Evolutionary conservation across 306 rosid species (phyloP), one percentile per base, ranked within the genome.

Genomic region (Mucuna pruriens): DNA sequence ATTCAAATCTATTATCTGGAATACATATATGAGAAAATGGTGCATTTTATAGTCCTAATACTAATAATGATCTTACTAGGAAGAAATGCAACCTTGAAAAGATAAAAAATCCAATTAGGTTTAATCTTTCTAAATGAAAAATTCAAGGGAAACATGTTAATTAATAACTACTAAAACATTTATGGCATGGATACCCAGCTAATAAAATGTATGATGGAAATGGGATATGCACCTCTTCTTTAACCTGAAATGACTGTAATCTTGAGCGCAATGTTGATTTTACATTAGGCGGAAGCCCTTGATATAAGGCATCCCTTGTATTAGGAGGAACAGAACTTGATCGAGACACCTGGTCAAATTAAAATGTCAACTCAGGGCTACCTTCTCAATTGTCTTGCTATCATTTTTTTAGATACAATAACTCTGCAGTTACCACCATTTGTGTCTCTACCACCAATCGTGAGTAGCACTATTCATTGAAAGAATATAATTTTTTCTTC

Each of bases 241-340:
- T 90, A 20, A 85, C 84, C 72, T 96, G 98, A 91, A 95, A 92
- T 66, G 94, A 84, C 77, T 71, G 94, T 75, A 93, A 69, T 77
- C 91, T 90, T 57, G 94, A 82, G 76, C 98, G 97, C 84, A 96
- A 67, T 72, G 97, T 92, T 33, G 97, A 82, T 89, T 96, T 96
- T 71, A 96, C 90, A 77, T 83, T 84, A 52, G 97, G 98, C 0
- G 99, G 99, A 75, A 96, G 86, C 81, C 98, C 98, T 76, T 93
- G 98, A 90, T 96, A 96, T 71, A 96, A 84, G 48, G 94, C 90
- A 89, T 96, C 99, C 85, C 98, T 91, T 31, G 97, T 96, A 82
- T 93, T 96, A 23, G 97, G 94, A 83, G 97, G 97, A 83, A 96
- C 91, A 58, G 98, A 93, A 90, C 97, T 92, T 63, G 99, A 89